Conservation (phyloP, 2,329 filamentous ascomycete genomes). For the Metarhizium sp. region DNA sequence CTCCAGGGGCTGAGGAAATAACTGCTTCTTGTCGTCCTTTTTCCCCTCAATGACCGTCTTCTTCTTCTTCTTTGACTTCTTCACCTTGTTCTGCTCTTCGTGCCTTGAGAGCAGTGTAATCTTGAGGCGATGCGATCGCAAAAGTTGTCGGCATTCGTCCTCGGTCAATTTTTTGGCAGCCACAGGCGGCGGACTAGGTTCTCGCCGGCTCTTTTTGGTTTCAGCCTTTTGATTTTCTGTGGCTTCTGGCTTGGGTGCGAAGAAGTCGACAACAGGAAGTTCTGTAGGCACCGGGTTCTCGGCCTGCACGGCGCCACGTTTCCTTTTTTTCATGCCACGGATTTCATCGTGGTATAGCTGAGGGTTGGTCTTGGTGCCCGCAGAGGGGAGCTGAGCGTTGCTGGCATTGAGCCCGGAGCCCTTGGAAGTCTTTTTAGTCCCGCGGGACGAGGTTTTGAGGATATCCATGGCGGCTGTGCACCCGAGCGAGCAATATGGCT, state of each 20-base stretch:
- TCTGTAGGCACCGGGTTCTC: constrained; percentile 18
- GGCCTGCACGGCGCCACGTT: constrained; percentile 34
- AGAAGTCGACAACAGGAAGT: constrained; percentile 48
- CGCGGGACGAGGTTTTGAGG: constrained; percentile 61
- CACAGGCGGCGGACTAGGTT: constrained; percentile 16
- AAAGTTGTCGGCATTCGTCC: constrained; percentile 62
- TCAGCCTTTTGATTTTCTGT: constrained; percentile 21
- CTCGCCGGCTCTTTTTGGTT: constrained; percentile 13
- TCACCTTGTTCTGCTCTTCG: constrained; percentile 32
- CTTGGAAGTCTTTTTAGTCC: constrained; percentile 48
- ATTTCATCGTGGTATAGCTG: constrained; percentile 58
- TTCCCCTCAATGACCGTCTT: constrained; percentile 35
- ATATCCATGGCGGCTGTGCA: constrained; percentile 50
- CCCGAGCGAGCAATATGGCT: not conserved
- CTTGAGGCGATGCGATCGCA: constrained; percentile 78
- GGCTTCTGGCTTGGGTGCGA: constrained; percentile 36
- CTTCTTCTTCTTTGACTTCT: constrained; percentile 45
- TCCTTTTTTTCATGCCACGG: constrained; percentile 48
- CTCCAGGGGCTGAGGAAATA: constrained; percentile 73
- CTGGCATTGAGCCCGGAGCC: constrained; percentile 16
- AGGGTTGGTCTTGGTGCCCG: constrained; percentile 54
- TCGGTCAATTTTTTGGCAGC: constrained; percentile 41
- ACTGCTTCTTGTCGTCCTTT: constrained; percentile 46
- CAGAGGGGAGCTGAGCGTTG: constrained; percentile 48
- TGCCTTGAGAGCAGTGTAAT: constrained; percentile 61